Evolutionary conservation across 1,139 yeast genomes (phyloP).

Genomic region (Pneumocystis oryctolagi): DNA sequence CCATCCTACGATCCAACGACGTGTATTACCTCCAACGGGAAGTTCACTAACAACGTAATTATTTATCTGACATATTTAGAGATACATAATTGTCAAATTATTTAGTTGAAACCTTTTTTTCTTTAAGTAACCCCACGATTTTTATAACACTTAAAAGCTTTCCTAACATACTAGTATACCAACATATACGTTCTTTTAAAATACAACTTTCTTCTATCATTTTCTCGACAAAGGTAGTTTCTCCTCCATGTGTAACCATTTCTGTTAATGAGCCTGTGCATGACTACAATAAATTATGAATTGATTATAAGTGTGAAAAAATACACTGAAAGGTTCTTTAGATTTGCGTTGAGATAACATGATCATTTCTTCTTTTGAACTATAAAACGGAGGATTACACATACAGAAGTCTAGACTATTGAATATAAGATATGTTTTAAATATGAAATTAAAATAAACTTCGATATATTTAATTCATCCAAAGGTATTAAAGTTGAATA

Average conservation of each 20-base stretch:
- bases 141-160: slow-evolving; percentile 13
- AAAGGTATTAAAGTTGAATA: background rate
- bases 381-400: slow-evolving; percentile 35
- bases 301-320: background rate
- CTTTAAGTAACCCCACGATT: slow-evolving; percentile 6
- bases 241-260: slow-evolving; percentile 30
- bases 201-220: slow-evolving; percentile 24
- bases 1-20: slow-evolving; percentile 30
- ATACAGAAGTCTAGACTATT: slow-evolving; percentile 21
- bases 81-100: background rate
- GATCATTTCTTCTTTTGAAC: slow-evolving; percentile 22
- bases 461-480: slow-evolving; percentile 2
- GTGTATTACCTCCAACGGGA: slow-evolving; percentile 13
- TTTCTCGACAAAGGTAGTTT: slow-evolving; percentile 24
- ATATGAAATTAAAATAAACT: background rate
- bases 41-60: slow-evolving; percentile 16
- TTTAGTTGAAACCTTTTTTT: background rate
- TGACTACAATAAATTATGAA: background rate
- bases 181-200: slow-evolving; percentile 8
- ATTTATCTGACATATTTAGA: slow-evolving; percentile 2
- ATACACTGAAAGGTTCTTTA: slow-evolving; percentile 5
- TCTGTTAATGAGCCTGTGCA: slow-evolving; percentile 21
- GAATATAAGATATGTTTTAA: background rate
- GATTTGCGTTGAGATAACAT: slow-evolving; percentile 12
- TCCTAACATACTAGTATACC: slow-evolving; percentile 20